A percentile compares a stretch with the other conserved stretches of the same genome.
phyloP scores from a whole-genome alignment of 2,329 filamentous ascomycete genomes.

The Raffaelea albimanens region DNA sequence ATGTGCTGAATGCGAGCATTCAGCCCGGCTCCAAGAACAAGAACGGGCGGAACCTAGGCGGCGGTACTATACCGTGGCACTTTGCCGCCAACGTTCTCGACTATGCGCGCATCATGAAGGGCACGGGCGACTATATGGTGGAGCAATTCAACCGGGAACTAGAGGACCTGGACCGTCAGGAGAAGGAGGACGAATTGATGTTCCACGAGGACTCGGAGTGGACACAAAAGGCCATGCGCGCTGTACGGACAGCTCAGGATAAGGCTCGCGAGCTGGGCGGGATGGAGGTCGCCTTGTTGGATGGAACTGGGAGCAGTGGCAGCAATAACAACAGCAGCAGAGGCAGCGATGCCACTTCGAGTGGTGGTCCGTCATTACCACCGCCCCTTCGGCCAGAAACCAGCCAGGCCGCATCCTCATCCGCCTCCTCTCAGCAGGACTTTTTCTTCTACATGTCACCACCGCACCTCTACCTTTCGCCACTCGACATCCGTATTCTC shows the following conservation, averaged over 20 bases:
- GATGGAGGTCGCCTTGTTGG: constrained; percentile 16
- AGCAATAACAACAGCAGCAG: not conserved
- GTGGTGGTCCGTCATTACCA: too few relatives aligned
- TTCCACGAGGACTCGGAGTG: constrained; percentile 91
- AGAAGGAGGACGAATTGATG: constrained; percentile 80
- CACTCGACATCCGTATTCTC: constrained; percentile 84
- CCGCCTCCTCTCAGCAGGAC: constrained; percentile 24
- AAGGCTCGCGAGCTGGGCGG: constrained; percentile 45
- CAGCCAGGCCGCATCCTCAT: not conserved
- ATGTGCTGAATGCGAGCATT: constrained; percentile 53
- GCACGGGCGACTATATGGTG: constrained; percentile 78
- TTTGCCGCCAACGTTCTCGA: constrained; percentile 89
- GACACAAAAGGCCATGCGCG: constrained; percentile 73
- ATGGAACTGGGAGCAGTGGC: constrained; percentile 11
- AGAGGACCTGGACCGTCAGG: constrained; percentile 62
- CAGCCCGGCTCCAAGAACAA: constrained; percentile 34
- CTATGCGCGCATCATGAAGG: constrained; percentile 93
- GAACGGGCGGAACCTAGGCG: not conserved
- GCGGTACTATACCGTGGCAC: constrained; percentile 68
- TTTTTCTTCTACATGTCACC: constrained; percentile 87
- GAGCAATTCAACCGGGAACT: constrained; percentile 75
- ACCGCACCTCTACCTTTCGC: constrained; percentile 81
- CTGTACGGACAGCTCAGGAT: constrained; percentile 67
- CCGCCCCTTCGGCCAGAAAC: too few relatives aligned
- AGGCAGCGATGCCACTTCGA: not conserved